Conservation (phyloP, 2,329 filamentous ascomycete genomes). For the Penicillium sp. region DNA sequence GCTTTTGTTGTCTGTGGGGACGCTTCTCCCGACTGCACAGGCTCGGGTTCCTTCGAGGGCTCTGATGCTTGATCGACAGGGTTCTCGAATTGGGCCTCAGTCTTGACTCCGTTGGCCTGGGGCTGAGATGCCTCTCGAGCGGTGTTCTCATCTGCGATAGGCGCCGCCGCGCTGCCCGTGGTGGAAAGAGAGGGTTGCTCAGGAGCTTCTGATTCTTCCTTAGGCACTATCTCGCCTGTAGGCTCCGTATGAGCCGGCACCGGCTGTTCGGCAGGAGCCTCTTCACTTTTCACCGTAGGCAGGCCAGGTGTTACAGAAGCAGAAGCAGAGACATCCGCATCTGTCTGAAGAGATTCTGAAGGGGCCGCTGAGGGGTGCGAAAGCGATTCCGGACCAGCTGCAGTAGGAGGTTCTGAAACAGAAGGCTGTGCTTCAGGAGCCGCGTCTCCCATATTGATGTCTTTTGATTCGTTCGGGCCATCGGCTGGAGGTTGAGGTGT, state of each 20-base stretch:
- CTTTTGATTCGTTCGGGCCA: constrained; percentile 13
- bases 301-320: constrained; percentile 7
- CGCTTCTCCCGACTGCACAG: not conserved
- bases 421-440: constrained; percentile 8
- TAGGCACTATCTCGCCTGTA: constrained; percentile 1
- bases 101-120: constrained; percentile 2
- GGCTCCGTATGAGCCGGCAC: not conserved
- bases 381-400: not conserved
- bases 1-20: not conserved
- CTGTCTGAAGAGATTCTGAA: constrained; percentile 1
- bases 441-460: constrained; percentile 21
- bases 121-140: not conserved
- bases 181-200: not conserved
- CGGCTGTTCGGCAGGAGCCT: constrained; percentile 1
- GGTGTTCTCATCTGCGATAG: not conserved
- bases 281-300: constrained; percentile 1
- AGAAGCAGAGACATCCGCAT: constrained; percentile 2
- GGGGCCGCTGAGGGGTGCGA: not conserved
- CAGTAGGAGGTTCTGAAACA: constrained; percentile 4
- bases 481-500: constrained; percentile 14
- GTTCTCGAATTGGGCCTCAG: not conserved
- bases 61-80: constrained; percentile 1
- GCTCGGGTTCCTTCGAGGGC: not conserved
- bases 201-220: constrained; percentile 5
- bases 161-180: not conserved